Conservation (phyloP, 257 asterid species). For the Solanum pennellii region DNA sequence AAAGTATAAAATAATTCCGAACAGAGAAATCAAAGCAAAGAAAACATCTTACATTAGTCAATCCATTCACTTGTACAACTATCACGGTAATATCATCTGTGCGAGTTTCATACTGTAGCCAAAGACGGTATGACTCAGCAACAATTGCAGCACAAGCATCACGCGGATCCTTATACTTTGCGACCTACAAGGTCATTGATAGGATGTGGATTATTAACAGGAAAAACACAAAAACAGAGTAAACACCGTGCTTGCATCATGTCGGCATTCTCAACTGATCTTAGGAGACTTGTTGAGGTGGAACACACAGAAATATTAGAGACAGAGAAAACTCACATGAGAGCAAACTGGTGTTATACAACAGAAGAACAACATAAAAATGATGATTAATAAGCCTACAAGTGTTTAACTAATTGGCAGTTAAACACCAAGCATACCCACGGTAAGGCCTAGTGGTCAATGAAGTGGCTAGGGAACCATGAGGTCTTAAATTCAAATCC, state of each 20-base stretch:
- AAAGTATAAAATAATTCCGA: neutral
- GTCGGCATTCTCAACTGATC: neutral
- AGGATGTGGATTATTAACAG: slow-evolving; percentile 2
- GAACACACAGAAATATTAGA: neutral
- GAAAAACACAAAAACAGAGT: neutral
- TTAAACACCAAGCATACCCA: neutral
- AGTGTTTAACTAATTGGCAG: neutral
- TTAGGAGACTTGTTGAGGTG: neutral
- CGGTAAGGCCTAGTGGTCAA: neutral
- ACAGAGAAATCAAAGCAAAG: neutral
- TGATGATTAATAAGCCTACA: neutral
- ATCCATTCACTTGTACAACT: slow-evolving; percentile 73
- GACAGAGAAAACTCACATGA: neutral
- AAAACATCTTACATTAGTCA: slow-evolving; percentile 49
- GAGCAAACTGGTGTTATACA: neutral
- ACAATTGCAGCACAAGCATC: slow-evolving; percentile 99
- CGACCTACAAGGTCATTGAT: slow-evolving; percentile 40
- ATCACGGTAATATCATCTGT: slow-evolving; percentile 98
- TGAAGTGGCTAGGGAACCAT: neutral
- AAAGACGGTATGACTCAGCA: slow-evolving; percentile 91
- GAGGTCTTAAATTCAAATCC: neutral
- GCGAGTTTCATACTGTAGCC: slow-evolving; percentile 96
- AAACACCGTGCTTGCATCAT: neutral
- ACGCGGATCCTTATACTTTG: slow-evolving; percentile 77
- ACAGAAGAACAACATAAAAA: neutral